Percentiles rank a stretch among this genome's conserved stretches.
These are phyloP conservation scores for Hymenoscyphus fraxineus DNA, from an alignment of 2,329 filamentous ascomycete genomes.

Conservation along the genomic window DNA sequence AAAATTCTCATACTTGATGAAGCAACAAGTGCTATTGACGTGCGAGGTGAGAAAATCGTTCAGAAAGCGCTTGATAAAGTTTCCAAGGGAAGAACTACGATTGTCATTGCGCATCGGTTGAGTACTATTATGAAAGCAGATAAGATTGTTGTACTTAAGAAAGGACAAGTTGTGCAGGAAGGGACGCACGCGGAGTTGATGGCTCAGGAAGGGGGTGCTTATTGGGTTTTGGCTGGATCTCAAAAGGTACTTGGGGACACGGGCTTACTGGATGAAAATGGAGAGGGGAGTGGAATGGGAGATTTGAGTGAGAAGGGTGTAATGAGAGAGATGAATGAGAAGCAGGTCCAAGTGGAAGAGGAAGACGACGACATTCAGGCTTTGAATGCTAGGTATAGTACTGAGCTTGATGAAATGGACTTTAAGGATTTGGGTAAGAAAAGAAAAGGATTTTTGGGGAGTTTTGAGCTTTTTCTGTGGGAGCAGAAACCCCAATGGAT, in stretches of 20 bases:
- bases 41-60: conserved; percentile 48
- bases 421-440: neutral
- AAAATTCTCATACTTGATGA: conserved; percentile 69
- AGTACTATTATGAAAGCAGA: conserved; percentile 75
- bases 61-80: conserved; percentile 51
- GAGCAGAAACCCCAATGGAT: conserved; percentile 52
- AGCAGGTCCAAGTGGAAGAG: neutral
- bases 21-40: conserved; percentile 48
- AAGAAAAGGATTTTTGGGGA: conserved; percentile 12
- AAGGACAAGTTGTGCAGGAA: conserved; percentile 67
- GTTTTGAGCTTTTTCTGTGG: conserved; percentile 46
- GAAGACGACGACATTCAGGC: conserved; percentile 5
- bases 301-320: conserved; percentile 13
- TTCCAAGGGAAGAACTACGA: conserved; percentile 54
- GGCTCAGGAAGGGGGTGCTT: conserved; percentile 54
- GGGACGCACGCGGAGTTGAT: conserved; percentile 73
- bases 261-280: neutral
- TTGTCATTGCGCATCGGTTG: conserved; percentile 62
- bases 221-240: conserved; percentile 61
- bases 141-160: conserved; percentile 71
- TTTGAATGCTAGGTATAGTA: conserved; percentile 12
- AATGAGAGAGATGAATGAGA: neutral
- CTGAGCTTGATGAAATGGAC: conserved; percentile 4
- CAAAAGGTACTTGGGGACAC: conserved; percentile 44
- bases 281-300: neutral